phyloP scores from a whole-genome alignment of 1,284 basidiomycete species.

The Trichosporon ovoides region DNA sequence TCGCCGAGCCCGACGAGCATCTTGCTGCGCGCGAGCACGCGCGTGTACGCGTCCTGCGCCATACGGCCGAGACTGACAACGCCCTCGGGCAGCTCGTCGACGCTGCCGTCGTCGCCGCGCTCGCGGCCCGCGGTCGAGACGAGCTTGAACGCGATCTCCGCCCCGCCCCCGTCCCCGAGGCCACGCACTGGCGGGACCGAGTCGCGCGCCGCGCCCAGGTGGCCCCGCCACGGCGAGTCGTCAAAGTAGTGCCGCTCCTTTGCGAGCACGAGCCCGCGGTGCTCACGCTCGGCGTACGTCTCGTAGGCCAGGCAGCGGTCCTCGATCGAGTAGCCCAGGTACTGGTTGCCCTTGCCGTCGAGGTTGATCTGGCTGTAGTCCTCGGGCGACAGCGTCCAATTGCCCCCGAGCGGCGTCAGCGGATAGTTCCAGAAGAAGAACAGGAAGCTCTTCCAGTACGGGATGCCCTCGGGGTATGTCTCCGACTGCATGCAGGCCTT shows the following conservation, averaged over 20 bases:
- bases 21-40: constrained; percentile 15
- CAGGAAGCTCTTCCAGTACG: constrained; percentile 41
- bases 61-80: constrained; percentile 13
- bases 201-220: constrained; percentile 10
- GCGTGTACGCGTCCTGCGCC: constrained; percentile 9
- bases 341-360: constrained; percentile 28
- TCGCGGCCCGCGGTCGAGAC: constrained; percentile 27
- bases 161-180: neutral
- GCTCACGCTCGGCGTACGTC: constrained; percentile 24
- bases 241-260: constrained; percentile 41
- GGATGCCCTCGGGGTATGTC: constrained; percentile 33
- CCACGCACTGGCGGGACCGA: constrained; percentile 2
- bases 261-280: constrained; percentile 44
- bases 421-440: constrained; percentile 39
- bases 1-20: constrained; percentile 15
- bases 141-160: constrained; percentile 23
- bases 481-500: constrained; percentile 21
- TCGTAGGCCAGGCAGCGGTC: constrained; percentile 25
- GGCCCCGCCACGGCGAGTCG: neutral
- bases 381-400: constrained; percentile 45
- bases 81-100: neutral
- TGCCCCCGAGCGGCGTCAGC: constrained; percentile 30
- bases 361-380: constrained; percentile 26
- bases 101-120: neutral
- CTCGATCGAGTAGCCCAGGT: constrained; percentile 49